phyloP scores from a whole-genome alignment of 2,329 filamentous ascomycete species.

The Verticillium zaregamsianum region DNA sequence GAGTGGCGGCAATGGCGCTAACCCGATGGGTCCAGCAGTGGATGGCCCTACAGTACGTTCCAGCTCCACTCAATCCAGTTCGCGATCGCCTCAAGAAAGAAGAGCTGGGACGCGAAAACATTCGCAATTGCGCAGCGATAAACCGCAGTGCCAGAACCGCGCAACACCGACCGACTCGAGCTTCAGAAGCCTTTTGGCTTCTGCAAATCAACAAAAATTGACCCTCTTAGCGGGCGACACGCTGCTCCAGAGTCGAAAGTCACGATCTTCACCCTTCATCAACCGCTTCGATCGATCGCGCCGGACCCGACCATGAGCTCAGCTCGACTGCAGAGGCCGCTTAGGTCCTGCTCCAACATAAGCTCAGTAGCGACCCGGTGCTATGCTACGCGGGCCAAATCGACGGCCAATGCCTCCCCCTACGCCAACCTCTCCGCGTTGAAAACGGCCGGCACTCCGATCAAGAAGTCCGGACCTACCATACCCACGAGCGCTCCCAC shows the following conservation, averaged over 20 bases:
- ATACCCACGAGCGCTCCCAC: not conserved
- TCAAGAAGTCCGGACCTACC: not conserved
- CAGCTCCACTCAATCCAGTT: not conserved
- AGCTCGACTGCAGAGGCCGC: not conserved
- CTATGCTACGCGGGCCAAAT: slow-evolving; percentile 9
- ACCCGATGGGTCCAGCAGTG: too few species aligned
- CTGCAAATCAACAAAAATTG: too few species aligned
- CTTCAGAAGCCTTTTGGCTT: not conserved
- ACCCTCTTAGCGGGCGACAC: too few species aligned
- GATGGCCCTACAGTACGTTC: not conserved
- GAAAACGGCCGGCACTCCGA: not conserved
- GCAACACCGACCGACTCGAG: not conserved
- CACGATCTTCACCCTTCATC: too few species aligned
- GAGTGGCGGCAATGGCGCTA: too few species aligned
- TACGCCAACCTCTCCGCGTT: not conserved
- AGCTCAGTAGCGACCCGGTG: slow-evolving; percentile 3
- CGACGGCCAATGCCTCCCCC: slow-evolving; percentile 2
- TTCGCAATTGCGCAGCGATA: not conserved
- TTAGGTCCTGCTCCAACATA: not conserved
- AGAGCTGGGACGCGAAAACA: not conserved
- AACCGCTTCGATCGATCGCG: not conserved
- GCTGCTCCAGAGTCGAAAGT: too few species aligned
- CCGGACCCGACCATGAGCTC: not conserved
- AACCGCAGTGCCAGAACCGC: not conserved
- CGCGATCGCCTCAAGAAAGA: not conserved